phyloP scores from a whole-genome alignment of 164 flowering plant species.

The Annona squamosa region DNA sequence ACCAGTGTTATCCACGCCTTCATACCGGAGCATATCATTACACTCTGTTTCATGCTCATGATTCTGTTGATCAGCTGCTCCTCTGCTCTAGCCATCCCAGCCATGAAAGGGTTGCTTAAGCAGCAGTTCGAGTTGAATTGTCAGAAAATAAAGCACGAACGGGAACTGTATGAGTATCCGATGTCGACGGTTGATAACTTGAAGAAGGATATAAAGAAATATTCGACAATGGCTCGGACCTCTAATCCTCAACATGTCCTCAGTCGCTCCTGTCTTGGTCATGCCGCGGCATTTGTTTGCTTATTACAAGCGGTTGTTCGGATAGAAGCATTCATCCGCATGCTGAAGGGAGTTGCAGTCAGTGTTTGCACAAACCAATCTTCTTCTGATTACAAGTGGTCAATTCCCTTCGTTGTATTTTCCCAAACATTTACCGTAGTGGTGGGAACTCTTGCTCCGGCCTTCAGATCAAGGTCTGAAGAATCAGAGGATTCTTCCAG shows the following conservation, averaged over 20 bases:
- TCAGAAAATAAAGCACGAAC: background rate
- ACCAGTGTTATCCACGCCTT: slow-evolving; percentile 8
- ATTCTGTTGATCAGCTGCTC: slow-evolving; percentile 2
- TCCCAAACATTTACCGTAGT: background rate
- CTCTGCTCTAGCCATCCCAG: slow-evolving; percentile 7
- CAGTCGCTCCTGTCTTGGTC: background rate
- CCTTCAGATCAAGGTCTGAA: slow-evolving; percentile 7
- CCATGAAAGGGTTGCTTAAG: slow-evolving; percentile 1
- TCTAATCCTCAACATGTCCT: background rate
- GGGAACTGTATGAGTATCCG: background rate
- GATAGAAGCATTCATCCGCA: background rate
- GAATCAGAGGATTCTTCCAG: no score
- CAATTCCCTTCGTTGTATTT: background rate
- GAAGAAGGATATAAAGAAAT: slow-evolving; percentile 22
- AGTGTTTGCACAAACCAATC: background rate
- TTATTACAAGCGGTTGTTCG: background rate
- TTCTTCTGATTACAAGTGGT: background rate
- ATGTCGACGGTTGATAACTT: slow-evolving; percentile 19
- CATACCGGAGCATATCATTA: slow-evolving; percentile 6
- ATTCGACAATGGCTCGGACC: background rate
- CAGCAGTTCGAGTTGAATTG: slow-evolving; percentile 15
- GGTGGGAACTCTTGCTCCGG: background rate
- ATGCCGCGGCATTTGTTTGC: background rate
- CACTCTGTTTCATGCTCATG: slow-evolving; percentile 5
- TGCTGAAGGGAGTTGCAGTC: background rate